Base-by-base conservation (phyloP, 805 yeast species). In the Starmerella vitae region DNA sequence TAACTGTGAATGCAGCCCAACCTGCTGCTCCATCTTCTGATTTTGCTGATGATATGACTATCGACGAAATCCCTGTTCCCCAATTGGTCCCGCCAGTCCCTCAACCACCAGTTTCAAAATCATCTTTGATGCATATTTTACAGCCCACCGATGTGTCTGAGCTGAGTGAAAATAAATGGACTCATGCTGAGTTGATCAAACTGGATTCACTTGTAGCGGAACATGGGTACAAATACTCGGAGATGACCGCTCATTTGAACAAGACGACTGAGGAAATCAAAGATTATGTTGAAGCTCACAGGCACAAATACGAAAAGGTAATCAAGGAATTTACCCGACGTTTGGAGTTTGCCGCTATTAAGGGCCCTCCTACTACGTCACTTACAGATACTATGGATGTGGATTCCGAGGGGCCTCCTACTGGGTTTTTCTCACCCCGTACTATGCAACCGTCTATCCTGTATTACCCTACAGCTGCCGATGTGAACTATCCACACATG, bases 391-490 rank as follows among this genome's bases (percentile, higher is more conserved):
- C n/a, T n/a, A n/a, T n/a, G n/a, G n/a, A n/a, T n/a, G n/a, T n/a
- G n/a, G 20, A 25, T 9, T 7, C 32, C 8, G 7, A 27, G 14
- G 38, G 38, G 4, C 38, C 38, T 5, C 38, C 38, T 8, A 26
- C 32, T 15, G 38, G 38, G 17, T 13, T 35, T 27, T 35, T 35
- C 38, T 26, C 27, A 25, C 38, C 38, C 10, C 38, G 38, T 10
- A 22, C 7, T 22, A 8, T 22, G 26, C 26, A 22, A 22, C 26
- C 26, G 26, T 22, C 12, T 22, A 12, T 22, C n/a, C n/a, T n/a
- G n/a, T n/a, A n/a, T n/a, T n/a, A n/a, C n/a, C n/a, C n/a, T n/a
- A n/a, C n/a, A n/a, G n/a, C n/a, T n/a, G n/a, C n/a, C n/a, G n/a
- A n/a, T n/a, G n/a, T n/a, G n/a, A n/a, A n/a, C n/a, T n/a, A n/a